Evolutionary conservation across 306 rosid genomes (phyloP).

Genomic region (Phaseolus lunatus): DNA sequence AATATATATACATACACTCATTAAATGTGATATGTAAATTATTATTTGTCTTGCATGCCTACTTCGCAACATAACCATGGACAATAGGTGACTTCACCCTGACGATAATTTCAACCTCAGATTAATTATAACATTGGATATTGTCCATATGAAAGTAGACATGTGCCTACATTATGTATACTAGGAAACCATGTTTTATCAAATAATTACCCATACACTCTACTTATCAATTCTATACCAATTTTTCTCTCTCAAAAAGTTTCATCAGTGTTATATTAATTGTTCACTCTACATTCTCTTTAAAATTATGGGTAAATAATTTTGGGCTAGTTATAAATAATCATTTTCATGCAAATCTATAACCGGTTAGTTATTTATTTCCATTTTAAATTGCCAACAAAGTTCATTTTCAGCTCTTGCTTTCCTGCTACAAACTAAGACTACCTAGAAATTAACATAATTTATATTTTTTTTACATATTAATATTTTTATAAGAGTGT

Average conservation of each 20-base stretch:
- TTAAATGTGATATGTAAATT: constrained; percentile 22
- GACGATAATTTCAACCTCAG: constrained; percentile 40
- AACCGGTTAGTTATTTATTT: background rate
- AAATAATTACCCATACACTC: constrained; percentile 26
- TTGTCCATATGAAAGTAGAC: constrained; percentile 40
- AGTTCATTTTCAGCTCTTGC: background rate
- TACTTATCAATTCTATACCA: constrained; percentile 7
- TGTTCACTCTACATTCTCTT: constrained; percentile 24
- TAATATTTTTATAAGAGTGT: too few relatives aligned
- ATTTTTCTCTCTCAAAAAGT: constrained; percentile 31
- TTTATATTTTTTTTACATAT: too few relatives aligned
- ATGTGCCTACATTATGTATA: background rate
- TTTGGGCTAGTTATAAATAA: background rate
- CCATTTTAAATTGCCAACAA: background rate
- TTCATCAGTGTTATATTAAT: constrained; percentile 27
- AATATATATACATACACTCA: constrained; percentile 14
- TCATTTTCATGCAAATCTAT: constrained; percentile 23
- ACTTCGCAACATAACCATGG: constrained; percentile 3
- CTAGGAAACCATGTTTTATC: constrained; percentile 17
- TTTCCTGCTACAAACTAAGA: background rate
- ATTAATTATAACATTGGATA: constrained; percentile 44
- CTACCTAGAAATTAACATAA: background rate
- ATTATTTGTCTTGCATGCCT: constrained; percentile 46
- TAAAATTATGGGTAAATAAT: constrained; percentile 31
- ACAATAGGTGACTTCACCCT: constrained; percentile 47